These are phyloP conservation scores for Pharus latifolius DNA, from an alignment of 176 grass and related monocot species.

Conservation along the genomic window DNA sequence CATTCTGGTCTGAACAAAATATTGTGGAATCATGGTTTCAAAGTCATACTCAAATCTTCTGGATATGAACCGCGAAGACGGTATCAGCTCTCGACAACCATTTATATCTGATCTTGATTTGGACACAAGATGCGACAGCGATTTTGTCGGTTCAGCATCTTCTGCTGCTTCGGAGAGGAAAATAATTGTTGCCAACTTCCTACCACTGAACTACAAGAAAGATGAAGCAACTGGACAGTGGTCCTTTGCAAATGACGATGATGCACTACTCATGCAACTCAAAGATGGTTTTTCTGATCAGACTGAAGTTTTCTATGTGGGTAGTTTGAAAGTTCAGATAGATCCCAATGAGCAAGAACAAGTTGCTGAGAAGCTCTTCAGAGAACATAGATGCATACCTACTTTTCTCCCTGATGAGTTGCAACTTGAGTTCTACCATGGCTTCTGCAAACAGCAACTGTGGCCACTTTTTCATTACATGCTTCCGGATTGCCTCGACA, in stretches of 20 bases:
- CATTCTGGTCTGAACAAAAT: background rate
- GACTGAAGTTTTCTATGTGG: slow-evolving; percentile 67
- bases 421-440: slow-evolving; percentile 76
- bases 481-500: slow-evolving; percentile 85
- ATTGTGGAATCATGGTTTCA: slow-evolving; percentile 45
- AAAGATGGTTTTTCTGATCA: slow-evolving; percentile 68
- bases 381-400: slow-evolving; percentile 68
- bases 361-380: slow-evolving; percentile 67
- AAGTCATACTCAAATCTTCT: slow-evolving; percentile 84
- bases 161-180: slow-evolving; percentile 38
- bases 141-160: slow-evolving; percentile 42
- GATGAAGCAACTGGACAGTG: slow-evolving; percentile 56
- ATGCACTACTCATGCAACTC: slow-evolving; percentile 75
- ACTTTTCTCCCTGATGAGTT: slow-evolving; percentile 74
- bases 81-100: slow-evolving; percentile 45
- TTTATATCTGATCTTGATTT: slow-evolving; percentile 65
- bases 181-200: slow-evolving; percentile 90
- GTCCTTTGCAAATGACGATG: slow-evolving; percentile 73
- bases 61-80: slow-evolving; percentile 33
- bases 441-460: slow-evolving; percentile 87
- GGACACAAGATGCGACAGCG: slow-evolving; percentile 44
- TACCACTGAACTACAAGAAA: slow-evolving; percentile 62
- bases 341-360: slow-evolving; percentile 71
- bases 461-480: slow-evolving; percentile 98
- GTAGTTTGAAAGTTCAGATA: slow-evolving; percentile 76